phyloP scores from a whole-genome alignment of 2,329 filamentous ascomycete species.

The Neocucurbitaria cava region DNA sequence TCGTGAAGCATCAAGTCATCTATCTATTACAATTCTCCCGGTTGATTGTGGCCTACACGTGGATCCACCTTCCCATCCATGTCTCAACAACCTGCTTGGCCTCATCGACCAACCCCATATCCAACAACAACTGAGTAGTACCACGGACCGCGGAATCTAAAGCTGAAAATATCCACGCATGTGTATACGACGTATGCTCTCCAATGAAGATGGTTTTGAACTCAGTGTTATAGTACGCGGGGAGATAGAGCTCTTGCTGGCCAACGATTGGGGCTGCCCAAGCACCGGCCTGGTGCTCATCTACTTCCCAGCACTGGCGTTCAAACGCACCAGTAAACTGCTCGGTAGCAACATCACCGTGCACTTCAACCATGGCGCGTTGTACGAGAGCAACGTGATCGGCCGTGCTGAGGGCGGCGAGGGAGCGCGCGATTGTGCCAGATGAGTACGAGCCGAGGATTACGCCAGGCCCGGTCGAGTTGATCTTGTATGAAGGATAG shows the following conservation, averaged over 20 bases:
- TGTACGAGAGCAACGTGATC: constrained; percentile 70
- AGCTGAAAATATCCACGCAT: constrained; percentile 73
- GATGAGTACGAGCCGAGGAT: constrained; percentile 67
- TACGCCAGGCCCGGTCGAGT: constrained; percentile 67
- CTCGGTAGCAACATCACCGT: constrained; percentile 65
- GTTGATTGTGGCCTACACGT: neutral
- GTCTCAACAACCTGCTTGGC: constrained; percentile 68
- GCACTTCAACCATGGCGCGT: constrained; percentile 72
- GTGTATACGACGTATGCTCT: constrained; percentile 75
- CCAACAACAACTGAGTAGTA: constrained; percentile 68
- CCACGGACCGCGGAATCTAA: constrained; percentile 72
- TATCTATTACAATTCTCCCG: neutral
- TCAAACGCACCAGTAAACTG: constrained; percentile 71
- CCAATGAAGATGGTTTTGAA: constrained; percentile 70
- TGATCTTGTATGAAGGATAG: constrained; percentile 72
- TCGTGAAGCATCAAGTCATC: neutral
- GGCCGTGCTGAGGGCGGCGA: constrained; percentile 60
- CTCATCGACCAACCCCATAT: constrained; percentile 72
- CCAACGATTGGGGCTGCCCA: constrained; percentile 69
- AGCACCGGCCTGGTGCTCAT: constrained; percentile 66
- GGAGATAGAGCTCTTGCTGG: constrained; percentile 73
- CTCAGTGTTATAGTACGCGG: constrained; percentile 76
- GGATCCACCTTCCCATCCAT: constrained; percentile 74
- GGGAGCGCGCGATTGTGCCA: constrained; percentile 54
- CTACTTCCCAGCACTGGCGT: constrained; percentile 69